A percentile compares a stretch with the other conserved stretches of the same genome.
Conservation (phyloP, 495 filamentous ascomycete genomes). For the Sphaerosporella brunnea region DNA sequence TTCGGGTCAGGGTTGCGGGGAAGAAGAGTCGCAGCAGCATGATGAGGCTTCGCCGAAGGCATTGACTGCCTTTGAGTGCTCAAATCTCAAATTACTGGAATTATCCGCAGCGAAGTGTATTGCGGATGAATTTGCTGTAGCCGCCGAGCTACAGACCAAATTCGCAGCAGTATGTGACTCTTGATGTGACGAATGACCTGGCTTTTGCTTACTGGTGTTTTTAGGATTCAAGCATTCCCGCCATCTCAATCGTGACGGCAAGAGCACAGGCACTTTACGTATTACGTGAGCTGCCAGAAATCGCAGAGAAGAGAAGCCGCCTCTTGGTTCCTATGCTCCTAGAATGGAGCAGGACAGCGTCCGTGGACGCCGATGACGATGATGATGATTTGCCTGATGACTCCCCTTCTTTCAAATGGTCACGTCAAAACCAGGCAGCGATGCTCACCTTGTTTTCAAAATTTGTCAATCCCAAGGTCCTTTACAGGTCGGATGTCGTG, state of each 20-base stretch:
- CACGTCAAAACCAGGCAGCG: constrained; percentile 58
- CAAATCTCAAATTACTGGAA: constrained; percentile 46
- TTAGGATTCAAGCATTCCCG: constrained; percentile 29
- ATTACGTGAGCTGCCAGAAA: constrained; percentile 47
- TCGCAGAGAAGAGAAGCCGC: constrained; percentile 75
- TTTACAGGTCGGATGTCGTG: constrained; percentile 63
- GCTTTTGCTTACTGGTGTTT: constrained; percentile 18
- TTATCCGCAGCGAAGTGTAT: constrained; percentile 29
- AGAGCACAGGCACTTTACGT: constrained; percentile 65
- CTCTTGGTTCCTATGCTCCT: constrained; percentile 72
- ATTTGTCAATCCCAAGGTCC: constrained; percentile 65
- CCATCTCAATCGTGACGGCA: constrained; percentile 29
- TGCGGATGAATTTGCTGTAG: constrained; percentile 28
- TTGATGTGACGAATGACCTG: too few species aligned
- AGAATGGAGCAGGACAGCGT: constrained; percentile 39
- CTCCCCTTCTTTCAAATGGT: constrained; percentile 30
- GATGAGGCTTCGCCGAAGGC: constrained; percentile 6
- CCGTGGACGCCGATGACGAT: constrained; percentile 26
- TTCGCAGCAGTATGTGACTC: constrained; percentile 31
- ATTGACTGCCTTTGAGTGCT: constrained; percentile 60
- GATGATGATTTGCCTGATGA: constrained; percentile 33
- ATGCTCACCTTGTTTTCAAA: constrained; percentile 67
- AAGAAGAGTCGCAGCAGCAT: background rate
- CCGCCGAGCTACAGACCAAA: constrained; percentile 32
- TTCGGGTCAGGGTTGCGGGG: background rate